Evolutionary conservation across 352 stramenopile genomes (phyloP), one percentile per base, ranked within the genome.

Genomic region (Globisporangium orthogonon): DNA sequence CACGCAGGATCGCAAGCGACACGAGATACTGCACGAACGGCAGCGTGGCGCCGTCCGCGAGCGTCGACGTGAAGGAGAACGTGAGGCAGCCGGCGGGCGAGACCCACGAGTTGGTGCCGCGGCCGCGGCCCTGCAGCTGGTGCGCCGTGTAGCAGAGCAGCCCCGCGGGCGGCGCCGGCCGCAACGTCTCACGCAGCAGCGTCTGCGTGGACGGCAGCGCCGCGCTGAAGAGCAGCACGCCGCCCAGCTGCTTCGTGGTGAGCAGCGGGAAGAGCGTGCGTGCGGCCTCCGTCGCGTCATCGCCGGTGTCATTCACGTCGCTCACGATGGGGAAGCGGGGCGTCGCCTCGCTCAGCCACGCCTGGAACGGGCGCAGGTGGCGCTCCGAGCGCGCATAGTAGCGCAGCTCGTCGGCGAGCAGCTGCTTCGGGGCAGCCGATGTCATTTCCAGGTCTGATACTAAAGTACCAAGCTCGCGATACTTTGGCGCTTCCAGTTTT

Each of bases 1-100:
- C 83, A 39, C 77, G 81, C 43, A 95, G 74, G 54, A 97, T 87
- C 37, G 87, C 88, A 46, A 97, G 76, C 31, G 86, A 94, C 29
- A 91, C 83, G 54, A 97, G 74, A 54, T 97, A 97, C 68, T 97
- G 88, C 65, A 95, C 78, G 56, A 97, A 94, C 35, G 87, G 87
- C 45, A 97, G 64, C 45, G 73, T 93, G 39, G 66, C 62, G 63
- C 83, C 85, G 61, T 96, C 75, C 46, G 73, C 78, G 62, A 95
- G 91, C 50, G 58, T 60, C 66, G 80, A 94, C 65, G 87, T 87
- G 73, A 93, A 97, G 50, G 86, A 96, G 71, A 95, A 97, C 65
- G 87, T 96, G 51, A 96, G 78, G 70, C 88, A 97, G 52, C 88
- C 88, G 54, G 93, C 77, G 11, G 87, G 88, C 14, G 86, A 92